These are phyloP conservation scores for Gossypium gossypioides DNA, from an alignment of 441 rosid genomes.

Conservation along the genomic window DNA sequence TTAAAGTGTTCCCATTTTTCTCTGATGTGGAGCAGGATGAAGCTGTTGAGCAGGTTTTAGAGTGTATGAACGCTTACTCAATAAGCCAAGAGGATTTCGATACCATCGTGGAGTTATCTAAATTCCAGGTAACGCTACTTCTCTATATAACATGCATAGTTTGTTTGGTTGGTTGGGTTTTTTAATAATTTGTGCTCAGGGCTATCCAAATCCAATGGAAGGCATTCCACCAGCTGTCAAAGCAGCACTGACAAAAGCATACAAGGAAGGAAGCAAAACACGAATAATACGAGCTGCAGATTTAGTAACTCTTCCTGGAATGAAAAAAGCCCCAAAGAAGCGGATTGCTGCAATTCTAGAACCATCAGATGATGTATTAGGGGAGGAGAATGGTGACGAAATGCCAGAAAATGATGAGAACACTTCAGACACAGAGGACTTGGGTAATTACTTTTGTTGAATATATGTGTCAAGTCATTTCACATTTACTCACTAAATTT, in stretches of 20 bases:
- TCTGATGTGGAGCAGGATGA: conserved; percentile 47
- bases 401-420: conserved; percentile 52
- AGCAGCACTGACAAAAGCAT: conserved; percentile 80
- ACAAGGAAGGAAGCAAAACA: conserved; percentile 58
- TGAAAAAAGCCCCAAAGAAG: conserved; percentile 72
- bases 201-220: conserved; percentile 72
- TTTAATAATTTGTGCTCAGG: conserved; percentile 33
- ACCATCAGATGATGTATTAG: conserved; percentile 45
- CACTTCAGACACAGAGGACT: conserved; percentile 49
- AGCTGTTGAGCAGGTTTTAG: conserved; percentile 81
- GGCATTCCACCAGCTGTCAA: conserved; percentile 76
- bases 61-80: conserved; percentile 81
- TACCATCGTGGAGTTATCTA: conserved; percentile 64
- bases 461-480: background rate
- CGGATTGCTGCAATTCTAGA: conserved; percentile 73
- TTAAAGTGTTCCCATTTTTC: background rate
- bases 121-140: conserved; percentile 49
- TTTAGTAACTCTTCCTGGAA: conserved; percentile 68
- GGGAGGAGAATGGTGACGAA: conserved; percentile 52
- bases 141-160: background rate
- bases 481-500: background rate
- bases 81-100: conserved; percentile 84
- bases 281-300: conserved; percentile 82
- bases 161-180: background rate
- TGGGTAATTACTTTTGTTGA: conserved; percentile 35